Conservation (phyloP, 2,329 filamentous ascomycete species). For the Moelleriella libera region DNA sequence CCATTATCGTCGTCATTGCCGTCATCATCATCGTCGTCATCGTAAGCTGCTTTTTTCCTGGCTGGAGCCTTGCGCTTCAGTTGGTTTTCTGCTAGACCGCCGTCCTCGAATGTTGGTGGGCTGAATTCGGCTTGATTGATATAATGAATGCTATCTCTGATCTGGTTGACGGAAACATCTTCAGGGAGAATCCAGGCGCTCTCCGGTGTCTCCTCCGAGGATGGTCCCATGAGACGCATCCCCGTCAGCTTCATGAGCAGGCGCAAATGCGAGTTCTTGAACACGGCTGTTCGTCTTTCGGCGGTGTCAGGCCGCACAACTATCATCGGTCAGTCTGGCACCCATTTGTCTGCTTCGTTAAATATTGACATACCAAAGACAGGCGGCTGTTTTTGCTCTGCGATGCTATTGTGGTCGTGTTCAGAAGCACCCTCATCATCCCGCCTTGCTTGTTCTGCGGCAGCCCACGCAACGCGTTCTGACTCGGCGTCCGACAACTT, state of each 20-base stretch:
- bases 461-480: slow-evolving; percentile 67
- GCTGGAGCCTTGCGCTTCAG: slow-evolving; percentile 46
- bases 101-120: slow-evolving; percentile 65
- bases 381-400: slow-evolving; percentile 15
- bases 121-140: slow-evolving; percentile 69
- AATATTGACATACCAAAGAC: slow-evolving; percentile 16
- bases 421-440: slow-evolving; percentile 18
- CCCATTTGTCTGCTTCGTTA: not conserved
- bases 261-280: slow-evolving; percentile 78
- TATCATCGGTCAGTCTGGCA: slow-evolving; percentile 12
- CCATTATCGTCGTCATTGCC: slow-evolving; percentile 19
- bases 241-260: slow-evolving; percentile 69
- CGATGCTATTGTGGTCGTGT: slow-evolving; percentile 12
- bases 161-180: slow-evolving; percentile 43
- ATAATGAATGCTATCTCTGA: slow-evolving; percentile 54
- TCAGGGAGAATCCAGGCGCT: slow-evolving; percentile 68
- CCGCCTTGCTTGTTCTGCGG: slow-evolving; percentile 48
- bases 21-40: slow-evolving; percentile 53
- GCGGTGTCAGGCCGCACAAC: slow-evolving; percentile 51
- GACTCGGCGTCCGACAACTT: slow-evolving; percentile 52
- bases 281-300: slow-evolving; percentile 57
- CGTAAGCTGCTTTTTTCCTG: slow-evolving; percentile 47
- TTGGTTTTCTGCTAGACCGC: slow-evolving; percentile 59
- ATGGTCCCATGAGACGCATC: slow-evolving; percentile 42
- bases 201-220: slow-evolving; percentile 56